Conservation (phyloP, 139 green algal genomes). For the Chara braunii region DNA sequence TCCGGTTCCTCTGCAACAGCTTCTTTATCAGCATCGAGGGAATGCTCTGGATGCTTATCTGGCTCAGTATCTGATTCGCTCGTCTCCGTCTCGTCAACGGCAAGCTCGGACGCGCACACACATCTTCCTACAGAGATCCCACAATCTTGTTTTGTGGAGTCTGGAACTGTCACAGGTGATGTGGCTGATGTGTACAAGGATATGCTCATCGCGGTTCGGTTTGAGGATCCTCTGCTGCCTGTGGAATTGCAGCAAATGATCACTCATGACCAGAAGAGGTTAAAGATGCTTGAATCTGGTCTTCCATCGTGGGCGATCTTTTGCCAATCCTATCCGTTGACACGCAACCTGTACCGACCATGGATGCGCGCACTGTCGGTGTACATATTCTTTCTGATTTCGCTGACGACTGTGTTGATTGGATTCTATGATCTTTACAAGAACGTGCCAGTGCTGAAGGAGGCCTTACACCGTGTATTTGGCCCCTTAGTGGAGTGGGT, state of each 20-base stretch:
- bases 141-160: too few relatives aligned
- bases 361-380: conserved; percentile 12
- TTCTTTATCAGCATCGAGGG: too few relatives aligned
- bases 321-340: conserved; percentile 3
- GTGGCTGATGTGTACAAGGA: too few relatives aligned
- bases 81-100: too few relatives aligned
- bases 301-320: conserved; percentile 15
- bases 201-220: conserved; percentile 20
- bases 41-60: too few relatives aligned
- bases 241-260: conserved; percentile 18
- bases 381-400: conserved; percentile 25
- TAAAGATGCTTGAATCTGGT: conserved; percentile 26
- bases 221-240: conserved; percentile 35
- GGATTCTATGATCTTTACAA: conserved; percentile 30
- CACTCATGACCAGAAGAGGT: conserved; percentile 17
- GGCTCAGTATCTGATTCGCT: too few relatives aligned
- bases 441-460: conserved; percentile 18
- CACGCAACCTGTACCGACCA: conserved; percentile 16
- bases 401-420: conserved; percentile 15
- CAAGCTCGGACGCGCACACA: too few relatives aligned
- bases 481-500: not conserved
- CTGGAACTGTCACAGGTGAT: too few relatives aligned
- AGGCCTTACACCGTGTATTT: not conserved
- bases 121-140: too few relatives aligned
- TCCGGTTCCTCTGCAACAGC: too few relatives aligned